A percentile compares a stretch with the other conserved stretches of the same genome.
Evolutionary conservation across 1,284 basidiomycete species (phyloP).

Genomic region (Sanghuangporus baumii): DNA sequence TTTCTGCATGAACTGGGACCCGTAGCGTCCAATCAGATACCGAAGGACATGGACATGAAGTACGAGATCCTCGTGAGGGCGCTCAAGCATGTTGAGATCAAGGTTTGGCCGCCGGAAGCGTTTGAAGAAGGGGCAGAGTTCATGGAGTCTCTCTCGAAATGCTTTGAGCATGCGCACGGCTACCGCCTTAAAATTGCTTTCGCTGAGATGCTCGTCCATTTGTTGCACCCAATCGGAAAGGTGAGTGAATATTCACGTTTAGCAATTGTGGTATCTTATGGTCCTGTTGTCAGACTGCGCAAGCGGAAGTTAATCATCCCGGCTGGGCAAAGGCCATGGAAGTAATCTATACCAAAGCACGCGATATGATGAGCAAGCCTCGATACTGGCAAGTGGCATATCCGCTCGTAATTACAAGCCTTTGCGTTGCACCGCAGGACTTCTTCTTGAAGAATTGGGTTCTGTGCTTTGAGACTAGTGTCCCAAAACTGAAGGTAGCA

Average conservation of each 20-base stretch:
- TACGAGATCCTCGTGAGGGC: conserved; percentile 82
- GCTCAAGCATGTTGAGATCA: conserved; percentile 74
- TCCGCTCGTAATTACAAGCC: conserved; percentile 76
- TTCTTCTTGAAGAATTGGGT: conserved; percentile 84
- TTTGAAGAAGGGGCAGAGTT: conserved; percentile 96
- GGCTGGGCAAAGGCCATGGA: conserved; percentile 92
- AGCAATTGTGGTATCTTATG: conserved; percentile 6
- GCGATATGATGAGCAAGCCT: conserved; percentile 84
- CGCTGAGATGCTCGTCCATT: conserved; percentile 73
- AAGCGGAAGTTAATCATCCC: conserved; percentile 95
- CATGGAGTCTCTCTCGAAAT: conserved; percentile 75
- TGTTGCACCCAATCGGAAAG: conserved; percentile 89
- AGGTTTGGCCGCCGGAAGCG: conserved; percentile 89
- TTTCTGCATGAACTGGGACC: conserved; percentile 77
- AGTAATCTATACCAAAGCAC: conserved; percentile 77
- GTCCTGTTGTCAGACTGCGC: conserved; percentile 60
- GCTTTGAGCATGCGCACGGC: conserved; percentile 84
- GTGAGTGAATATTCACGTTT: conserved; percentile 32
- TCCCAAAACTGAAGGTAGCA: conserved; percentile 75
- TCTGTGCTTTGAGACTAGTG: conserved; percentile 61
- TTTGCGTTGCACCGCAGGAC: conserved; percentile 86
- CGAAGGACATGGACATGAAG: conserved; percentile 73
- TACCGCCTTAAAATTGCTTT: conserved; percentile 81
- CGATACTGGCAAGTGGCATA: conserved; percentile 90
- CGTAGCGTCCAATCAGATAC: conserved; percentile 65